Conservation (phyloP, 208 protist genomes). For the Leishmania guyanensis region DNA sequence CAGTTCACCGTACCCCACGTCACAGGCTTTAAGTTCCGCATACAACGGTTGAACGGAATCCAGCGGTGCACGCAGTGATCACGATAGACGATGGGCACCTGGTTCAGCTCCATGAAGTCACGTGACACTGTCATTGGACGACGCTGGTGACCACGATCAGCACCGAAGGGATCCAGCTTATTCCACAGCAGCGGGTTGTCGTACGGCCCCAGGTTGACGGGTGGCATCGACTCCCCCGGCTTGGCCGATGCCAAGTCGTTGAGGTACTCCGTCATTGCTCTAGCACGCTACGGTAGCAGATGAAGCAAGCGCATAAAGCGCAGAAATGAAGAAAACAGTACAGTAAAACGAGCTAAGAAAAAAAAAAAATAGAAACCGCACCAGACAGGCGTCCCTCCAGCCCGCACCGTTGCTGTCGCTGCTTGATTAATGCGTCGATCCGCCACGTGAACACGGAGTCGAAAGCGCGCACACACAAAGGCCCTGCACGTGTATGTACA, state of each 20-base stretch:
- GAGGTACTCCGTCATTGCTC: conserved; percentile 85
- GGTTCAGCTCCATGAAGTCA: conserved; percentile 88
- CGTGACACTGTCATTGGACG: conserved; percentile 89
- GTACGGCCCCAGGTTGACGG: conserved; percentile 89
- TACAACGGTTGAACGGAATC: conserved; percentile 82
- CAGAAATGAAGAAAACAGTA: background rate
- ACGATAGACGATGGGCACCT: conserved; percentile 85
- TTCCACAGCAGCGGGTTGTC: conserved; percentile 93
- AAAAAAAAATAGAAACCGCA: no score
- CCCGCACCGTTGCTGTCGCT: background rate
- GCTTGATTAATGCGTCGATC: no score
- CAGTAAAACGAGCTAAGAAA: background rate
- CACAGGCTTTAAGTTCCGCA: conserved; percentile 86
- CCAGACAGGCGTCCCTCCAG: no score
- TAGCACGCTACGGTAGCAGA: background rate
- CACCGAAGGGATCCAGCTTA: conserved; percentile 89
- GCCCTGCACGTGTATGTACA: background rate
- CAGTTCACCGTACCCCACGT: conserved; percentile 89
- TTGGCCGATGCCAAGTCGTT: conserved; percentile 62
- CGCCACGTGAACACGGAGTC: background rate
- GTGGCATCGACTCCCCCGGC: conserved; percentile 65
- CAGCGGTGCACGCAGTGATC: conserved; percentile 91
- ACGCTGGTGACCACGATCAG: conserved; percentile 90
- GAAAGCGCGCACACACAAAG: background rate
- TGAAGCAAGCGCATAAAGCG: background rate